Base-by-base conservation (phyloP, 441 rosid genomes). In the Dalechampia spathulata region DNA sequence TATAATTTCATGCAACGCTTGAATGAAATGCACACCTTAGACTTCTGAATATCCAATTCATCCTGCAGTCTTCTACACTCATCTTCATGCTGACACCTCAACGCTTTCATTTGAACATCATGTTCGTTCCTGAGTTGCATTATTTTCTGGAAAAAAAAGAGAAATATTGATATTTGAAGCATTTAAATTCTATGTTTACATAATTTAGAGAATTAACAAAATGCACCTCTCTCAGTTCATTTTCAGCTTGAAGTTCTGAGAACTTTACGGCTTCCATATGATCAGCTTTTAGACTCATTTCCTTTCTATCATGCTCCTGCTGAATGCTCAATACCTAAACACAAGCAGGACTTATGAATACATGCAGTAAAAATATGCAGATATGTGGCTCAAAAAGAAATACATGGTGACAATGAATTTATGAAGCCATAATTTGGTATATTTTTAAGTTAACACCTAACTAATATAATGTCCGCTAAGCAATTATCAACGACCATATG, bases 1-100 rank as follows among this genome's bases (percentile, higher is more conserved):
- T 17, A 17, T 50, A 39, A 53, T 59, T 42, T 48, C 34, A 45
- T 52, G 19, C 23, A 39, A 28, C n/a, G 42, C 23, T 58, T 57
- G 21, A 45, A 15, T 56, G 32, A 51, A 47, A 39, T 43, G 26
- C 66, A 41, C 61, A 81, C 96, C 73, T 78, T 85, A 64, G 86
- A 78, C 73, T 75, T 85, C 66, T 85, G 97, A 44, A 85, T 84
- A 75, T 79, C 72, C 61, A 90, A 54, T 69, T 87, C 91, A 54
- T 83, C 96, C 63, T 75, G 82, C 42, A 92, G 78, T 56, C 70
- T 84, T 64, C 58, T 76, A 73, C 77, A 72, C 54, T 88, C 94
- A 75, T 89, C 95, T 72, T 89, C 96, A 70, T 77, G 75, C 73
- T 83, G 75, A 71, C 85, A 75, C 69, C 62, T 72, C 64, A 79